These are phyloP conservation scores for Priceomyces haplophilus DNA, from an alignment of 805 yeast species.

Conservation along the genomic window DNA sequence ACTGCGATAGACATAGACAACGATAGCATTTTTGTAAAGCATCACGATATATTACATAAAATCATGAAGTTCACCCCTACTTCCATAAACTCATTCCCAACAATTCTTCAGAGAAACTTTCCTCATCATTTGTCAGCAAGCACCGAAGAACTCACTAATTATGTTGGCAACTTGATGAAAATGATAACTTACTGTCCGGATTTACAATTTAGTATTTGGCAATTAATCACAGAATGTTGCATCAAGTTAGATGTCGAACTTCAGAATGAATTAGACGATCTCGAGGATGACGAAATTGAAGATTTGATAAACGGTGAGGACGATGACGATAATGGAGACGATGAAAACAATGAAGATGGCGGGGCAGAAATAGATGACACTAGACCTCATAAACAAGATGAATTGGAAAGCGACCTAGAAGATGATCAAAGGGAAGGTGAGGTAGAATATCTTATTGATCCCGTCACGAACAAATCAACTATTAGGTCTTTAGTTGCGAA, in stretches of 20 bases:
- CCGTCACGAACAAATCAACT: constrained; percentile 38
- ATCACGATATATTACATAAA: constrained; percentile 61
- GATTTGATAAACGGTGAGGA: constrained; percentile 44
- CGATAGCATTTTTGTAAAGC: constrained; percentile 23
- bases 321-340: constrained; percentile 18
- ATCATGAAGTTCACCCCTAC: constrained; percentile 79
- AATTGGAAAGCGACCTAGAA: constrained; percentile 20
- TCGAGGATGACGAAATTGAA: constrained; percentile 66
- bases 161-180: constrained; percentile 59
- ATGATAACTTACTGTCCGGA: constrained; percentile 72
- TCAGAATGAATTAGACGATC: constrained; percentile 82
- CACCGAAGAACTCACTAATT: constrained; percentile 53
- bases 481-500: constrained; percentile 59
- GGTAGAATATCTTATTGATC: constrained; percentile 46
- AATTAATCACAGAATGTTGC: constrained; percentile 69
- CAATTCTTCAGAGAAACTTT: constrained; percentile 54
- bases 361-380: constrained; percentile 26
- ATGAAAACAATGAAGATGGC: constrained; percentile 19
- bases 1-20: constrained; percentile 14
- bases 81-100: constrained; percentile 61
- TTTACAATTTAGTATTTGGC: constrained; percentile 73
- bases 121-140: constrained; percentile 74
- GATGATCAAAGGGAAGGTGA: constrained; percentile 29
- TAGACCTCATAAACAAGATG: constrained; percentile 27
- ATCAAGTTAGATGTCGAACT: constrained; percentile 89